A percentile compares a stretch with the other conserved stretches of the same genome.
Conservation (phyloP, 768 basidiomycete genomes). For the Boletus vermiculosoides region DNA sequence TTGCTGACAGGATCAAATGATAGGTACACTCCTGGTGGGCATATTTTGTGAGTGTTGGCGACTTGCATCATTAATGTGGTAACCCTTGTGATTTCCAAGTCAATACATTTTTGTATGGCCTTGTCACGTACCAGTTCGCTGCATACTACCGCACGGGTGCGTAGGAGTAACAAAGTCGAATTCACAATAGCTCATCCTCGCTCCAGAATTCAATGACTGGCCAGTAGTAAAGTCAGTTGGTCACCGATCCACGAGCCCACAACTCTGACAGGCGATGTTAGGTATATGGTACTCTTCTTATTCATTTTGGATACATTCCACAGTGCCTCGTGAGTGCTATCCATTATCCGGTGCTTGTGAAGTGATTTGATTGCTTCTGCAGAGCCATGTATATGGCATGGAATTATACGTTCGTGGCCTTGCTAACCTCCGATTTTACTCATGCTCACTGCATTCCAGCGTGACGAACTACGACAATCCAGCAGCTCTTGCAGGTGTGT, state of each 20-base stretch:
- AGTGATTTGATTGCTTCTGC: not conserved
- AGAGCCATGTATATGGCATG: conserved; percentile 22
- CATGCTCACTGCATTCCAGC: not conserved
- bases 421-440: not conserved
- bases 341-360: no score
- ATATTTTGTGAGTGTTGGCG: not conserved
- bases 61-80: no score
- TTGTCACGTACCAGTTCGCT: conserved; percentile 43
- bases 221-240: conserved; percentile 1
- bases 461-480: not conserved
- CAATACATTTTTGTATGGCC: conserved; percentile 36
- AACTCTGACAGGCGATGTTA: not conserved
- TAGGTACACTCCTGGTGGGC: not conserved
- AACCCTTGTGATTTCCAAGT: no score
- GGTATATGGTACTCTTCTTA: conserved; percentile 13
- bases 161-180: not conserved
- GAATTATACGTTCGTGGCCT: conserved; percentile 11
- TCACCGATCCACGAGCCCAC: not conserved
- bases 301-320: conserved; percentile 20
- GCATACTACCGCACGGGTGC: conserved; percentile 32
- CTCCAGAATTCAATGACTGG: conserved; percentile 15
- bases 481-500: not conserved
- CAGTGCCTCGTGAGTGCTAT: conserved; percentile 8
- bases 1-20: not conserved
- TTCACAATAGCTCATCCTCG: not conserved